Conservation (phyloP, 345 rosid genomes). For the Euphorbia lathyris region DNA sequence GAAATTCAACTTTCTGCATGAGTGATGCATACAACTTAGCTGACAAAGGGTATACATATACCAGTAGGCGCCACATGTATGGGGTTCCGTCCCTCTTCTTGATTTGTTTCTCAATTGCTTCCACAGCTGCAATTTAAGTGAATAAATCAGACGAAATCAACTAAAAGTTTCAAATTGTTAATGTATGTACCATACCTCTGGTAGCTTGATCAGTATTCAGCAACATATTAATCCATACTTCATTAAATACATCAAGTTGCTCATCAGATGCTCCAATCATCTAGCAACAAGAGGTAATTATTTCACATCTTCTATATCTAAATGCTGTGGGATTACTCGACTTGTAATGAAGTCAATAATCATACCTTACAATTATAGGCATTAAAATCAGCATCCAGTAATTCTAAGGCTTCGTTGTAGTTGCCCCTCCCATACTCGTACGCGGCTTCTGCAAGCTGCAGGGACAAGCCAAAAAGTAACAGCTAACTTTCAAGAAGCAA, state of each 20-base stretch:
- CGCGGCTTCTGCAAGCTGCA: conserved; percentile 75
- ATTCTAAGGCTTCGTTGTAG: conserved; percentile 44
- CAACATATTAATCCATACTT: conserved; percentile 69
- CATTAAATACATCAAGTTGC: conserved; percentile 86
- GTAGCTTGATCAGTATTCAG: conserved; percentile 56
- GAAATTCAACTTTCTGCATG: no score
- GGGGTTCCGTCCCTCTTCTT: conserved; percentile 66
- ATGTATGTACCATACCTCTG: conserved; percentile 41
- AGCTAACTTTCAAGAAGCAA: not conserved
- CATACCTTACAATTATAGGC: conserved; percentile 66
- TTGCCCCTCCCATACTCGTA: conserved; percentile 60
- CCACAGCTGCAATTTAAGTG: conserved; percentile 40
- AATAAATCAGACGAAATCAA: conserved; percentile 9
- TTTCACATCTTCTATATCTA: not conserved
- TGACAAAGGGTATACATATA: conserved; percentile 23
- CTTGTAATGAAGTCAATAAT: not conserved
- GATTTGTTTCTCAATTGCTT: conserved; percentile 52
- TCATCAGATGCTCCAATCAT: conserved; percentile 85
- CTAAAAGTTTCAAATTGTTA: not conserved
- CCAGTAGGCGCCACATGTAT: conserved; percentile 83
- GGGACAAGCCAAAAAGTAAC: not conserved
- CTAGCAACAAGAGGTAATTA: conserved; percentile 29
- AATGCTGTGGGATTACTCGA: not conserved
- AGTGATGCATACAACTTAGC: no score
- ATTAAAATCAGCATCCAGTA: conserved; percentile 69